Base-by-base conservation (phyloP, 2,329 filamentous ascomycete species). In the Colletotrichum melonis region DNA sequence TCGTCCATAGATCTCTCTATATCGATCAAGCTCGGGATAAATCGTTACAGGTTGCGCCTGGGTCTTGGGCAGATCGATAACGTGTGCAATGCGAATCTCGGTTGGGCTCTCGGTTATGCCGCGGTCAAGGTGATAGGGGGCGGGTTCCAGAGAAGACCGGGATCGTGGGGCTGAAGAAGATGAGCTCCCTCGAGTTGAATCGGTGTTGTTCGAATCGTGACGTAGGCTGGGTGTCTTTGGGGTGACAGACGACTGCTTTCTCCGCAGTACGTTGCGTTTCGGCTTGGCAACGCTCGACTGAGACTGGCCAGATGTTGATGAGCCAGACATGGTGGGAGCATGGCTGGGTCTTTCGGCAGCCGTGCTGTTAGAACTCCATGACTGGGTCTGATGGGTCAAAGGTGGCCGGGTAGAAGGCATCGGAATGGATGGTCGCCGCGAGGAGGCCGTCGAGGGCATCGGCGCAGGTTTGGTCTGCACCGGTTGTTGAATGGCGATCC, bases 21-120 rank as follows among this genome's bases (percentile, higher is more conserved):
- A 92, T 38, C 90, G 86, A 78, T 92, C 90, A 22, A 92, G 80
- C 76, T 92, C 90, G 2, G 90, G 90, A 75, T 89, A 90, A 67
- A 89, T 86, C 14, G 84, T 85, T 52, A 86, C 83, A 7, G 85
- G 81, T 26, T 85, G 86, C 7, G 81, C 78, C 28, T 78, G 78
- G 0, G 81, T 78, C 55, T 80, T 83, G 42, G 81, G 80, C 42
- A 83, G 76, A 54, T 88, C 86, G 26, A 84, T 74, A n/a, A 79
- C 79, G 52, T 86, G 86, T 9, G 83, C 81, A 11, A 82, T 72
- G 54, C 82, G 82, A n/a, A 85, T 81, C 54, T 87, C 84, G 52
- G 82, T 82, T 0, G 86, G 85, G 57, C 85, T 88, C 46, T 83
- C 81, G 0, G 84, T 85, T 38, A 85, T 76, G 56, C 79, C 80